Evolutionary conservation across 164 flowering plant genomes (phyloP).

Genomic region (Nelumbo lutea): DNA sequence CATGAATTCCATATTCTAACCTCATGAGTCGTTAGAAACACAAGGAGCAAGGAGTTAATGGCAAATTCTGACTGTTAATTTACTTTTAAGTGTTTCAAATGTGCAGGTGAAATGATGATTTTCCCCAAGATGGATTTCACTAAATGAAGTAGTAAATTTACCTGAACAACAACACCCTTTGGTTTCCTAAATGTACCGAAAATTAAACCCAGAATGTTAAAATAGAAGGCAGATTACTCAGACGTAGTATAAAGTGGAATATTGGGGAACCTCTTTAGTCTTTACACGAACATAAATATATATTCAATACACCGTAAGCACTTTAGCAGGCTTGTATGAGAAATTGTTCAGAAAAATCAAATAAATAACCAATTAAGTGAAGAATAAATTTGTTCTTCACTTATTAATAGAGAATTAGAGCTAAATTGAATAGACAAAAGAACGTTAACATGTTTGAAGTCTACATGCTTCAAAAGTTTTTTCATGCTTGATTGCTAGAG

Average conservation of each 20-base stretch:
- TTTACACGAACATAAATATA: constrained; percentile 14
- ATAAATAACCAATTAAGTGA: constrained; percentile 4
- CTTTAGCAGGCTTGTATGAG: constrained; percentile 8
- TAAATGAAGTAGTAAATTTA: neutral
- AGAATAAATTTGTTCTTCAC: too few relatives aligned
- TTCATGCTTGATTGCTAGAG: too few relatives aligned
- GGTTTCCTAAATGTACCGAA: neutral
- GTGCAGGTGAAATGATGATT: neutral
- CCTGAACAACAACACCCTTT: neutral
- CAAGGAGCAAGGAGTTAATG: neutral
- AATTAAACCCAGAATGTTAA: neutral
- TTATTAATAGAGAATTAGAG: too few relatives aligned
- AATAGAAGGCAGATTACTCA: neutral
- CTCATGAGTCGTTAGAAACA: neutral
- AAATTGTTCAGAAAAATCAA: constrained; percentile 9
- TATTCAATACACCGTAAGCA: constrained; percentile 14
- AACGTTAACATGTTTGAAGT: too few relatives aligned
- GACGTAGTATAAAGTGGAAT: constrained; percentile 6
- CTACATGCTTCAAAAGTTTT: too few relatives aligned
- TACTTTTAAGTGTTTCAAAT: neutral
- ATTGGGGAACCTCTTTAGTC: constrained; percentile 19
- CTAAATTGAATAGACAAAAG: too few relatives aligned
- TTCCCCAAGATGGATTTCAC: neutral
- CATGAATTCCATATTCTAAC: neutral
- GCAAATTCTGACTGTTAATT: neutral